A percentile compares a stretch with the other conserved stretches of the same genome.
These are phyloP conservation scores for Bryum argenteum DNA, from an alignment of 225 moss, liverwort and hornwort species.

Conservation along the genomic window DNA sequence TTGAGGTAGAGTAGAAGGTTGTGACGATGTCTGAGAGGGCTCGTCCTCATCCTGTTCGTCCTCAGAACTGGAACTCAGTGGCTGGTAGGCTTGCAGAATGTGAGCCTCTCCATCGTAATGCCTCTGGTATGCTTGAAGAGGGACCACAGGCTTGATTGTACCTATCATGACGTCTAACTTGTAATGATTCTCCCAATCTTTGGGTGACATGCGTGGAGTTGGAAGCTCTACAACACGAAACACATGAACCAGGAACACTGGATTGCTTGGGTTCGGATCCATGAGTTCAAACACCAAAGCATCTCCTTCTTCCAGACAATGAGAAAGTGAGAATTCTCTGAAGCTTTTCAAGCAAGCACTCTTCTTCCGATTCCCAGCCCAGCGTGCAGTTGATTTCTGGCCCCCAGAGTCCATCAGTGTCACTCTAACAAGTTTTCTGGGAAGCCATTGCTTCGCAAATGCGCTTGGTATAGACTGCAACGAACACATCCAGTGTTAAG, in stretches of 20 bases:
- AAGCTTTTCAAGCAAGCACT: constrained; percentile 55
- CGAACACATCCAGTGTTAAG: constrained; percentile 26
- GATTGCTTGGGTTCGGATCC: constrained; percentile 48
- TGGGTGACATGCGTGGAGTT: constrained; percentile 36
- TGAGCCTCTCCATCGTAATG: constrained; percentile 42
- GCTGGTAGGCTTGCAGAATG: constrained; percentile 45
- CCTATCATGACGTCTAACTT: constrained; percentile 58
- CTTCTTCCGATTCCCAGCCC: constrained; percentile 60
- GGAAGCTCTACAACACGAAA: constrained; percentile 54
- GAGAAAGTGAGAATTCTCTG: constrained; percentile 52
- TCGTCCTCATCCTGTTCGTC: constrained; percentile 41
- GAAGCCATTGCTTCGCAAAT: constrained; percentile 63
- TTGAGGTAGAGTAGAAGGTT: constrained; percentile 31
- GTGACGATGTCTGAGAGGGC: constrained; percentile 28
- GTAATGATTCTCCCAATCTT: constrained; percentile 61
- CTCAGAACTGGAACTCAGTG: constrained; percentile 39
- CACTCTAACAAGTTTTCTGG: constrained; percentile 54
- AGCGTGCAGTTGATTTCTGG: constrained; percentile 51
- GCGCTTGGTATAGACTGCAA: constrained; percentile 62
- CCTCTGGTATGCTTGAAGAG: constrained; percentile 45
- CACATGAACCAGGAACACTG: constrained; percentile 53
- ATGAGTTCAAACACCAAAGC: constrained; percentile 58
- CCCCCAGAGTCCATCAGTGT: constrained; percentile 51
- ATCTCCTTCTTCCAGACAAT: constrained; percentile 62
- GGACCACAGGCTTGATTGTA: constrained; percentile 48